A percentile compares a stretch with the other conserved stretches of the same genome.
Conservation (phyloP, 257 asterid genomes). For the Nyctanthes arbortristis region DNA sequence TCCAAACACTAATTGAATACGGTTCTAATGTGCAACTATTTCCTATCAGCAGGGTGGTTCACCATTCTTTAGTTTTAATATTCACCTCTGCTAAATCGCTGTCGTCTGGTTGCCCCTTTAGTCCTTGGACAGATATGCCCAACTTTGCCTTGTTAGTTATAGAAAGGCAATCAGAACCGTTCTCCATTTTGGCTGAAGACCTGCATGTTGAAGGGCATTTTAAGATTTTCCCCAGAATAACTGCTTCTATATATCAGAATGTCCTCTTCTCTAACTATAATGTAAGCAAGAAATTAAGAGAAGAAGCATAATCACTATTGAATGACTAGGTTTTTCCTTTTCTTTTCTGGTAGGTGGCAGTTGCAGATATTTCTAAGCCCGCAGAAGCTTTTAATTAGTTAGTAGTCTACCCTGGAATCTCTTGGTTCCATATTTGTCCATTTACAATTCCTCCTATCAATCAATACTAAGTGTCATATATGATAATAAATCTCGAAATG, state of each 20-base stretch:
- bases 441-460: too few species aligned
- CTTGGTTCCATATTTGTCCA: too few species aligned
- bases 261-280: conserved; percentile 2
- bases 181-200: conserved; percentile 27
- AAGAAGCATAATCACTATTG: background rate
- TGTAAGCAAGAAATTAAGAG: background rate
- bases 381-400: too few species aligned
- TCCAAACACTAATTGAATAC: background rate
- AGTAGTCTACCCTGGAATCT: too few species aligned
- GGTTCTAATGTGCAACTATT: background rate
- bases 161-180: conserved; percentile 14
- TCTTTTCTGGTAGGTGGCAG: too few species aligned
- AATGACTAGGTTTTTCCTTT: background rate
- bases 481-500: too few species aligned
- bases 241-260: background rate
- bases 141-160: conserved; percentile 20
- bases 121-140: conserved; percentile 21
- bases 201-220: conserved; percentile 32
- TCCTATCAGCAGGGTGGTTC: conserved; percentile 10
- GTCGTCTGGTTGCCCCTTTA: conserved; percentile 24
- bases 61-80: conserved; percentile 14
- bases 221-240: conserved; percentile 6
- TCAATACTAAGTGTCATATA: too few species aligned
- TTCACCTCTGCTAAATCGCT: conserved; percentile 31
- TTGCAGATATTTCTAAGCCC: too few species aligned